phyloP scores from a whole-genome alignment of 106 monocot species.

The Acanthochlamys bracteata region DNA sequence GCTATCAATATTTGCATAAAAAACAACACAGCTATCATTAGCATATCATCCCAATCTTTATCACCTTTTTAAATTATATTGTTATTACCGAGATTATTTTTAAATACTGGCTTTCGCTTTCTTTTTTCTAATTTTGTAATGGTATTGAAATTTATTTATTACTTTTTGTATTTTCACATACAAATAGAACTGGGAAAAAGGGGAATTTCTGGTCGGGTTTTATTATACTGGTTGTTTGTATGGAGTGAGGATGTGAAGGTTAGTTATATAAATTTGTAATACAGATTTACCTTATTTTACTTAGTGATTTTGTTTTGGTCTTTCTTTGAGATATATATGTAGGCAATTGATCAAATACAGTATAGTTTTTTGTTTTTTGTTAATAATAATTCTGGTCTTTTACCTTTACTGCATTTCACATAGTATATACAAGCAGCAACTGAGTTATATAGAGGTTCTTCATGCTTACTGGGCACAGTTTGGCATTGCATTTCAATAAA shows the following conservation, averaged over 20 bases:
- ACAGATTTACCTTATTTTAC: too few relatives aligned
- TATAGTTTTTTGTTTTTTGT: too few relatives aligned
- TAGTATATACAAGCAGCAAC: too few relatives aligned
- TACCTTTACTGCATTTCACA: too few relatives aligned
- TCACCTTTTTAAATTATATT: slow-evolving; percentile 16
- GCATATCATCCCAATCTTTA: slow-evolving; percentile 31
- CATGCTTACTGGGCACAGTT: too few relatives aligned
- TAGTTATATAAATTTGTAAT: background rate
- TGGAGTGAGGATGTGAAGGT: slow-evolving; percentile 1
- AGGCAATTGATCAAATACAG: too few relatives aligned
- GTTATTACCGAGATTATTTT: slow-evolving; percentile 11
- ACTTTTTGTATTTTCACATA: background rate
- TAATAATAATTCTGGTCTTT: too few relatives aligned
- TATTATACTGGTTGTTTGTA: background rate
- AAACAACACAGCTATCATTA: slow-evolving; percentile 35
- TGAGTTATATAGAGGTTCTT: too few relatives aligned
- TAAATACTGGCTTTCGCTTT: background rate
- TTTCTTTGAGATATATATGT: too few relatives aligned
- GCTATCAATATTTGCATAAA: slow-evolving; percentile 16
- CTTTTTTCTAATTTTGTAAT: slow-evolving; percentile 1
- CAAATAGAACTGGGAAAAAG: background rate
- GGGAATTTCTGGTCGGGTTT: background rate
- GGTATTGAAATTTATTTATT: background rate
- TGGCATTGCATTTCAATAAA: too few relatives aligned
- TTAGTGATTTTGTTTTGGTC: too few relatives aligned